Evolutionary conservation across 2,329 filamentous ascomycete species (phyloP).

Genomic region (Mycosphaerelloides madeirae): DNA sequence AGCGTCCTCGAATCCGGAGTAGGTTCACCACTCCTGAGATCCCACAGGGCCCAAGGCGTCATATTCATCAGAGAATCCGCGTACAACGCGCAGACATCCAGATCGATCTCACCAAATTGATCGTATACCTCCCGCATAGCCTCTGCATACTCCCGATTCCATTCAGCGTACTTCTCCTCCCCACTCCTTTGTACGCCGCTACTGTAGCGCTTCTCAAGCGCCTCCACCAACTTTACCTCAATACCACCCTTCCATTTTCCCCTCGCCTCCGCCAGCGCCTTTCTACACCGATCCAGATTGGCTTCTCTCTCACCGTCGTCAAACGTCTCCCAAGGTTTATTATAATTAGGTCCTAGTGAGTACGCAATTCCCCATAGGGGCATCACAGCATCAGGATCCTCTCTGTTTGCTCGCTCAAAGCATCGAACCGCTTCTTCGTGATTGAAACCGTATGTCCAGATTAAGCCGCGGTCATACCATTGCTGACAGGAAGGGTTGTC

Average conservation of each 20-base stretch:
- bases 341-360: conserved; percentile 69
- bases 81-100: conserved; percentile 61
- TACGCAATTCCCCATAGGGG: conserved; percentile 69
- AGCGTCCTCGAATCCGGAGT: conserved; percentile 52
- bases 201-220: conserved; percentile 58
- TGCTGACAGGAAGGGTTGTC: conserved; percentile 48
- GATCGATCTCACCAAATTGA: conserved; percentile 47
- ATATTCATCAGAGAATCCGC: conserved; percentile 63
- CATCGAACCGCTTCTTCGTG: conserved; percentile 65
- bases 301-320: conserved; percentile 55
- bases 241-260: conserved; percentile 40
- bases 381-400: conserved; percentile 56
- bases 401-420: conserved; percentile 55
- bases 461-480: conserved; percentile 70
- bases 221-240: conserved; percentile 60
- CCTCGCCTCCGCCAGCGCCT: conserved; percentile 35
- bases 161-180: conserved; percentile 51
- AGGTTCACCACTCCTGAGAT: conserved; percentile 55
- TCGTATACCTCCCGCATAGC: conserved; percentile 56
- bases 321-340: conserved; percentile 73
- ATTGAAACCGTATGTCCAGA: conserved; percentile 73
- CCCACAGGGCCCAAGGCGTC: conserved; percentile 62
- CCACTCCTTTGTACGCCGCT: conserved; percentile 35
- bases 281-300: conserved; percentile 47
- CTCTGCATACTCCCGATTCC: conserved; percentile 58